A percentile compares a stretch with the other conserved stretches of the same genome.
phyloP scores from a whole-genome alignment of 2,329 filamentous ascomycete genomes.

The Tolypocladium endophyticum region DNA sequence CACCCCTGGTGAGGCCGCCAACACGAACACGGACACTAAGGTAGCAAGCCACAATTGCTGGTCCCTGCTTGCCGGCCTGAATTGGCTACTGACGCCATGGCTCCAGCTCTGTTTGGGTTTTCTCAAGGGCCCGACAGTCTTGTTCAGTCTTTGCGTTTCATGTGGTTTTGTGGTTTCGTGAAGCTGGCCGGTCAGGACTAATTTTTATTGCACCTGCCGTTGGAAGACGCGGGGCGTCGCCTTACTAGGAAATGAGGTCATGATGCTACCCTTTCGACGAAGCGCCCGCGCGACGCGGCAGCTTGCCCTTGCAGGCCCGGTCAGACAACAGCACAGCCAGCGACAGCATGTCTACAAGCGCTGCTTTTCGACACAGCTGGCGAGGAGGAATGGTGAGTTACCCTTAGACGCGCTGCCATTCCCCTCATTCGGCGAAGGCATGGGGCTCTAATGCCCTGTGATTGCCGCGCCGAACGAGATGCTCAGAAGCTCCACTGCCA shows the following conservation, averaged over 20 bases:
- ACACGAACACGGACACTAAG: neutral
- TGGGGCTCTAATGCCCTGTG: neutral
- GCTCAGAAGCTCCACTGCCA: neutral
- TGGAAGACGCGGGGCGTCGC: neutral
- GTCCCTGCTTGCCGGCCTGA: neutral
- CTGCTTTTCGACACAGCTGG: slow-evolving; percentile 1
- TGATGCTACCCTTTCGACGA: neutral
- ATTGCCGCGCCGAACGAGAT: neutral
- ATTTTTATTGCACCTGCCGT: neutral
- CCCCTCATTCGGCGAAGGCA: neutral
- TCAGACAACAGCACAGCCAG: neutral
- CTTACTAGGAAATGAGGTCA: neutral
- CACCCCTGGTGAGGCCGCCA: neutral
- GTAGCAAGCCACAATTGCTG: neutral
- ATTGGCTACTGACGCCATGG: neutral
- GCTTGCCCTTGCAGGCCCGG: neutral
- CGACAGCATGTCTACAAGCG: neutral
- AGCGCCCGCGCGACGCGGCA: neutral
- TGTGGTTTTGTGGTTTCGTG: neutral
- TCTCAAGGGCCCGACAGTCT: neutral
- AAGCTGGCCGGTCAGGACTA: neutral
- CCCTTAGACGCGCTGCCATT: neutral
- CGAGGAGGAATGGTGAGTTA: slow-evolving; percentile 1
- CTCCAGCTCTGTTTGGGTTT: neutral
- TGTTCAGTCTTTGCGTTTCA: neutral